Evolutionary conservation across 768 basidiomycete species (phyloP).

Genomic region (Suillus placidus): DNA sequence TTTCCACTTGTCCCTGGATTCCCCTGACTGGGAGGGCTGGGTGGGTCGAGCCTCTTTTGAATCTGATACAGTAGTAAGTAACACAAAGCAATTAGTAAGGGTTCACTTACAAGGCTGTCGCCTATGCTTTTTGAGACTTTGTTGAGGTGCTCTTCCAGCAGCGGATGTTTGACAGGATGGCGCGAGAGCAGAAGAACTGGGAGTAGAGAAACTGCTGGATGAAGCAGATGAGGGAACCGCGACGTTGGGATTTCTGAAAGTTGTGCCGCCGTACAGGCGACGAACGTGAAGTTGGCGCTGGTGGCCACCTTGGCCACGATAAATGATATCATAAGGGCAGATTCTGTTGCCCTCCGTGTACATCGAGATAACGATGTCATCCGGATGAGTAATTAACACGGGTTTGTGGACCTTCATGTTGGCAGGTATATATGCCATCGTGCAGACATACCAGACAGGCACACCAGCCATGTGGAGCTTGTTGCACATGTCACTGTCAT

Average conservation of each 20-base stretch:
- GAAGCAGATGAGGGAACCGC: neutral
- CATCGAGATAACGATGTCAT: neutral
- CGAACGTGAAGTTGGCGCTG: neutral
- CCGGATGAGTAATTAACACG: neutral
- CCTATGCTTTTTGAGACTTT: neutral
- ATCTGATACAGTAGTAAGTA: neutral
- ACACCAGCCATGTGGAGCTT: neutral
- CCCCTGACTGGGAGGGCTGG: constrained; percentile 1
- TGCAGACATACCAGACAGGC: neutral
- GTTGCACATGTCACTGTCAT: too few species aligned
- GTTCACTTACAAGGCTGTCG: neutral
- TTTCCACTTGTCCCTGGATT: too few species aligned
- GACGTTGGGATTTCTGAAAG: neutral
- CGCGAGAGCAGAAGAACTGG: neutral
- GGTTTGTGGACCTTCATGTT: neutral
- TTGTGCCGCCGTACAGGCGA: neutral
- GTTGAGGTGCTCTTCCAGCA: neutral
- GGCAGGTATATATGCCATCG: neutral
- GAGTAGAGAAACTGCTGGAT: neutral
- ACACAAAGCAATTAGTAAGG: too few species aligned
- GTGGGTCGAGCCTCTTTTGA: neutral
- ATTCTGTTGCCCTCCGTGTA: neutral
- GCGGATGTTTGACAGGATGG: neutral
- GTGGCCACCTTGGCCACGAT: neutral
- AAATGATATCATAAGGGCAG: neutral